Conservation (phyloP, 306 rosid genomes). For the Rubus parviflorus region DNA sequence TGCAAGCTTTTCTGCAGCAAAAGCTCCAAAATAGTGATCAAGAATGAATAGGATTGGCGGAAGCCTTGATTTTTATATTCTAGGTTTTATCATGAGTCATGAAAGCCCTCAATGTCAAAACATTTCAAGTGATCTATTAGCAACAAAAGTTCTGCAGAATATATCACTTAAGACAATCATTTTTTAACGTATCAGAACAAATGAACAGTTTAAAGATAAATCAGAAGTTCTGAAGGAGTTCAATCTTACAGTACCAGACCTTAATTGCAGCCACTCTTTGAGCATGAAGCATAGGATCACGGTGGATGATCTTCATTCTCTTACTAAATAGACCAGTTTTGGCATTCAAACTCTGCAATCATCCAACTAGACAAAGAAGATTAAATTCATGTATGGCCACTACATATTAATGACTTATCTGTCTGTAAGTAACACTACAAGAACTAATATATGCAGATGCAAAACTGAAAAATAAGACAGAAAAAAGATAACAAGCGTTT, state of each 20-base stretch:
- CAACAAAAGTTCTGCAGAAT: background rate
- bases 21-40: background rate
- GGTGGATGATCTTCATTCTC: conserved; percentile 95
- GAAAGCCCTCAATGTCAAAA: background rate
- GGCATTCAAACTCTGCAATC: conserved; percentile 96
- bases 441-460: background rate
- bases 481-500: background rate
- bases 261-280: conserved; percentile 95
- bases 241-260: conserved; percentile 49
- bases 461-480: background rate
- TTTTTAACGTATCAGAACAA: background rate
- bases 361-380: conserved; percentile 73
- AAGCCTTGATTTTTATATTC: background rate
- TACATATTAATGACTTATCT: background rate
- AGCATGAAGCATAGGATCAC: conserved; percentile 80
- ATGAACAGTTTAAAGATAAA: background rate
- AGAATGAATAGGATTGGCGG: background rate
- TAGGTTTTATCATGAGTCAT: background rate
- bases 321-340: conserved; percentile 96
- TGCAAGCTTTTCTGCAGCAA: background rate
- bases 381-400: conserved; percentile 48
- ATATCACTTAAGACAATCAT: background rate
- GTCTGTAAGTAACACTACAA: background rate
- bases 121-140: background rate
- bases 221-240: conserved; percentile 2